A percentile compares a stretch with the other conserved stretches of the same genome.
Evolutionary conservation across 495 filamentous ascomycete species (phyloP).

Genomic region (Penicillium robsamsonii): DNA sequence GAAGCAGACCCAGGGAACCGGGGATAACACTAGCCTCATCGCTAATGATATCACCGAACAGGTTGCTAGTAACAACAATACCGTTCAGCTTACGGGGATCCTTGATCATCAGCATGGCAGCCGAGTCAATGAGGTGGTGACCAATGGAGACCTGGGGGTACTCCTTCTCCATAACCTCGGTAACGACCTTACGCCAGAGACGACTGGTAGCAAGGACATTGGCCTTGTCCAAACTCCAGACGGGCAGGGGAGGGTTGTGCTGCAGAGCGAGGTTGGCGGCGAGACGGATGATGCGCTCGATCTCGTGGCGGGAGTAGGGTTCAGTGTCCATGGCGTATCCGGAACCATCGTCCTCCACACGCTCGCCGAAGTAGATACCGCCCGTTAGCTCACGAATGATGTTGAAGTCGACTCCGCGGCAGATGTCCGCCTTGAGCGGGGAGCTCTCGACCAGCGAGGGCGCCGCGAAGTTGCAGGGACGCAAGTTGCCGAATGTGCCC

Average conservation of each 20-base stretch:
- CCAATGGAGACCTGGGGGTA: slow-evolving; percentile 80
- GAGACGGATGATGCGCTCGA: slow-evolving; percentile 84
- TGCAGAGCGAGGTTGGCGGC: slow-evolving; percentile 80
- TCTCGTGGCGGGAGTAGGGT: slow-evolving; percentile 81
- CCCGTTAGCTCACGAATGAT: slow-evolving; percentile 93
- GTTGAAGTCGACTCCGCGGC: slow-evolving; percentile 87
- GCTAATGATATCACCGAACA: slow-evolving; percentile 95
- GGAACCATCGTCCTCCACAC: slow-evolving; percentile 75
- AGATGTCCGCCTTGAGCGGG: slow-evolving; percentile 83
- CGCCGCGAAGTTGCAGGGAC: slow-evolving; percentile 95
- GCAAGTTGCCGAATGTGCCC: slow-evolving; percentile 92
- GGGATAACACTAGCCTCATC: slow-evolving; percentile 97
- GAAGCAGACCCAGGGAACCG: slow-evolving; percentile 84
- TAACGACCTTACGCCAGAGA: slow-evolving; percentile 86
- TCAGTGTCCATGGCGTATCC: slow-evolving; percentile 85
- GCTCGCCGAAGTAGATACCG: slow-evolving; percentile 95
- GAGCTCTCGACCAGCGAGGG: slow-evolving; percentile 83
- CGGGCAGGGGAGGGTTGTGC: slow-evolving; percentile 73
- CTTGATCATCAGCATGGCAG: slow-evolving; percentile 97
- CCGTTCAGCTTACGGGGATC: slow-evolving; percentile 88
- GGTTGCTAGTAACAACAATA: slow-evolving; percentile 87
- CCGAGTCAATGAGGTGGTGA: slow-evolving; percentile 93
- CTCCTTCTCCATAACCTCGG: slow-evolving; percentile 74
- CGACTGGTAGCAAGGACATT: slow-evolving; percentile 91
- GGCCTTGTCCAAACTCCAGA: slow-evolving; percentile 93